Evolutionary conservation across 371 early-diverging fungal genomes (phyloP).

Genomic region (Circinella umbellata): DNA sequence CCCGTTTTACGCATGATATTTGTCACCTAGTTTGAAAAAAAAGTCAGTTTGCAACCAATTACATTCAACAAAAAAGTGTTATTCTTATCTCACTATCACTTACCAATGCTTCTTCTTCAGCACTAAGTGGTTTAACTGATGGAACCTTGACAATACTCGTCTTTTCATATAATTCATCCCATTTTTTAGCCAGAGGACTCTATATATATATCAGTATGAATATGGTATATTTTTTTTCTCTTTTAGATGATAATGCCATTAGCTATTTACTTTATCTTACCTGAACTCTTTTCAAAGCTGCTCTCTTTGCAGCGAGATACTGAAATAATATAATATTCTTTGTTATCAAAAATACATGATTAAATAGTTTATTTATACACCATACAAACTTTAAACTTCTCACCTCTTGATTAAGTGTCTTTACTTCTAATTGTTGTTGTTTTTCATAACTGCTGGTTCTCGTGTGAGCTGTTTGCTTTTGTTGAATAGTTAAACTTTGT

Average conservation of each 20-base stretch:
- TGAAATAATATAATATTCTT: neutral
- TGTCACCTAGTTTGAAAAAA: conserved; percentile 28
- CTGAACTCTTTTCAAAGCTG: neutral
- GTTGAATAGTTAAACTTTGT: neutral
- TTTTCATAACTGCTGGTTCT: neutral
- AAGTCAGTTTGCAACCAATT: neutral
- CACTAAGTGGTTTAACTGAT: neutral
- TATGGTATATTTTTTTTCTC: no score
- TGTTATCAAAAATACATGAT: neutral
- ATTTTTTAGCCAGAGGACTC: neutral
- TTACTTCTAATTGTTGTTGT: neutral
- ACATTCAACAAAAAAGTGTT: neutral
- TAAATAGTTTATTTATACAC: no score
- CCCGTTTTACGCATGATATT: conserved; percentile 37
- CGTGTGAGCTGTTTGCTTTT: no score
- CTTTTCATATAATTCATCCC: conserved; percentile 6
- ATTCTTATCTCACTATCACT: neutral
- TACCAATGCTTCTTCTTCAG: neutral
- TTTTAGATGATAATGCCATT: no score
- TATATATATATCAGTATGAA: neutral
- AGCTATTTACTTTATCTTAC: neutral
- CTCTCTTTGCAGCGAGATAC: neutral
- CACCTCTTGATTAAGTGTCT: no score
- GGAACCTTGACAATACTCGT: neutral
- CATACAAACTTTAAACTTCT: no score